Base-by-base conservation (phyloP, 805 yeast genomes). In the Wickerhamiella qilinensis region DNA sequence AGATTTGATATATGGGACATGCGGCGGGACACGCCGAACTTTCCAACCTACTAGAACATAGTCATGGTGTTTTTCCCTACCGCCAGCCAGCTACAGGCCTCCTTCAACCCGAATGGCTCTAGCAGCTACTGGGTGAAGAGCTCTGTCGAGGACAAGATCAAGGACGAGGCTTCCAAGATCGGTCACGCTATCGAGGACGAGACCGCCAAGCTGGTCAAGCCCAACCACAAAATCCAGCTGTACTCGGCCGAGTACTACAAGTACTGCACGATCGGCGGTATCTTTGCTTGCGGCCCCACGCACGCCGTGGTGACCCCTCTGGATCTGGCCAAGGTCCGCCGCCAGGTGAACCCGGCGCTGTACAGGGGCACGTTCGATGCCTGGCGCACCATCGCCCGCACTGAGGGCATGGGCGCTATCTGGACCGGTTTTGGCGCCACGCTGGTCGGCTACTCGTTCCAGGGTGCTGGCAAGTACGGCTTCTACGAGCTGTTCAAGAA, bases 391-490 rank as follows among this genome's bases (percentile, higher is more conserved):
- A 88, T 88, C 51, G 56, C 83, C 47, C 70, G 69, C 46, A 69
- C 74, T 15, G 80, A 77, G 57, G 97, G 98, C 6, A 41, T 68
- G 33, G 71, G 72, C 36, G 85, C 83, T 30, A 64, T 88, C 38
- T 82, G 72, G 62, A 79, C 93, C 8, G 97, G 97, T 52, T 56
- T 84, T 46, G 91, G 94, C 30, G 95, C 97, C 36, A 91, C 97
- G 3, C 73, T 79, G 44, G 67, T 86, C 43, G 97, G 97, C 19
- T 88, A 91, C 62, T 79, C 95, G 6, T 64, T 86, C 53, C 98
- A 88, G 64, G 97, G 98, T 52, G 94, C 94, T 36, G 94, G 95
- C 52, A 88, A 88, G 62, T 88, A 88, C 61, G 98, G 98, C 22
- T 76, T 85, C 57, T 88, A 91, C 62, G 97, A 88, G 62, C 69